phyloP scores from a whole-genome alignment of 2,329 filamentous ascomycete species.

The Metarhizium anisopliae region DNA sequence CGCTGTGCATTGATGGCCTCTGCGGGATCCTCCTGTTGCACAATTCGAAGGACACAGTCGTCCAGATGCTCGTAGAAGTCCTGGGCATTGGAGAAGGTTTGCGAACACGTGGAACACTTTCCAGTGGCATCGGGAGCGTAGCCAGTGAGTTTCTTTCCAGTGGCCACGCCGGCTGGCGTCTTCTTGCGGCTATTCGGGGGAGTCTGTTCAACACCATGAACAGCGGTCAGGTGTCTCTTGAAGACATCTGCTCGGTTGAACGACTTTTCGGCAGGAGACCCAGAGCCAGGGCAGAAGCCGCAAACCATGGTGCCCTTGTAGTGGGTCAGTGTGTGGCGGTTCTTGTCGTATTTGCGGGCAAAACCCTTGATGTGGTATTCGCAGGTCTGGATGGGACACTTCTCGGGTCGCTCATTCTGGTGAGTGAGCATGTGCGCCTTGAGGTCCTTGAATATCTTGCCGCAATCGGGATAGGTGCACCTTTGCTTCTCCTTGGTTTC shows the following conservation, averaged over 20 bases:
- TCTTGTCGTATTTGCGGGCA: slow-evolving; percentile 93
- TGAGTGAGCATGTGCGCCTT: slow-evolving; percentile 95
- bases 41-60: slow-evolving; percentile 62
- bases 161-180: slow-evolving; percentile 28
- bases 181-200: slow-evolving; percentile 86
- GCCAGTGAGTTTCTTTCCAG: slow-evolving; percentile 56
- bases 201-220: slow-evolving; percentile 88
- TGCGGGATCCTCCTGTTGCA: slow-evolving; percentile 61
- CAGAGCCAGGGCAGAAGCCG: slow-evolving; percentile 84
- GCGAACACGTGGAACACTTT: slow-evolving; percentile 90
- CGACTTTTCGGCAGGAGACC: slow-evolving; percentile 83
- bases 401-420: slow-evolving; percentile 82
- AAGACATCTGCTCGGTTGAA: slow-evolving; percentile 95
- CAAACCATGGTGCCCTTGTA: slow-evolving; percentile 98
- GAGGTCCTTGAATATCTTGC: slow-evolving; percentile 79
- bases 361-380: slow-evolving; percentile 91
- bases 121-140: slow-evolving; percentile 75
- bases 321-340: slow-evolving; percentile 85
- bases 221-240: slow-evolving; percentile 84
- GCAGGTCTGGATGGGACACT: slow-evolving; percentile 86
- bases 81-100: slow-evolving; percentile 85
- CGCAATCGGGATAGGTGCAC: slow-evolving; percentile 78
- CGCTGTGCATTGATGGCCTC: slow-evolving; percentile 61
- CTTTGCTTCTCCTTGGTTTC: slow-evolving; percentile 60
- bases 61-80: slow-evolving; percentile 98